Evolutionary conservation across 2,329 filamentous ascomycete species (phyloP).

Genomic region (Rugonectria rugulosa): DNA sequence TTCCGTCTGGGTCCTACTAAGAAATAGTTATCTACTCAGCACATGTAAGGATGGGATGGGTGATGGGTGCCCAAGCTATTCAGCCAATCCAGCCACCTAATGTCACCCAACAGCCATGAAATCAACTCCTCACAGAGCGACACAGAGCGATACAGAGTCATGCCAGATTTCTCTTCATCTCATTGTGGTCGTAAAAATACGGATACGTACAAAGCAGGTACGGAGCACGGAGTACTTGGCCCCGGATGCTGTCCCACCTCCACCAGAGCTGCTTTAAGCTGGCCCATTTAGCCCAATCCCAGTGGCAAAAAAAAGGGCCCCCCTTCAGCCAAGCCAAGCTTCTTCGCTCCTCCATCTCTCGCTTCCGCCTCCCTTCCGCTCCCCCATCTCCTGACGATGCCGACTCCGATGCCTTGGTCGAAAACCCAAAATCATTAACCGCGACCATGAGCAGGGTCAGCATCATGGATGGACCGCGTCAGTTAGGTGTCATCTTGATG

Average conservation of each 20-base stretch:
- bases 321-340: constrained; percentile 12
- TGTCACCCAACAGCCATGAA: too few relatives aligned
- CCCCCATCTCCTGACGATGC: neutral
- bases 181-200: too few relatives aligned
- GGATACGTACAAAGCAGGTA: too few relatives aligned
- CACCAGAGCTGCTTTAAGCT: constrained; percentile 9
- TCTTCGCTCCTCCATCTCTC: constrained; percentile 19
- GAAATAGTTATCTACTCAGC: too few relatives aligned
- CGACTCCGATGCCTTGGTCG: neutral
- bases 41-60: too few relatives aligned
- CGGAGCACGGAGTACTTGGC: neutral
- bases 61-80: too few relatives aligned
- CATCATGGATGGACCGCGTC: constrained; percentile 24
- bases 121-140: too few relatives aligned
- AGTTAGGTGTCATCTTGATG: neutral
- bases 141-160: too few relatives aligned
- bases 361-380: constrained; percentile 18
- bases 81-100: too few relatives aligned
- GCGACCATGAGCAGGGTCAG: constrained; percentile 25
- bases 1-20: too few relatives aligned
- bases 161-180: too few relatives aligned
- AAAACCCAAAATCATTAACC: neutral
- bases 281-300: constrained; percentile 8
- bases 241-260: constrained; percentile 1
- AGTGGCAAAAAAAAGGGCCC: constrained; percentile 24